Conservation (phyloP, 2,329 filamentous ascomycete genomes). For the Colletotrichum lupini region DNA sequence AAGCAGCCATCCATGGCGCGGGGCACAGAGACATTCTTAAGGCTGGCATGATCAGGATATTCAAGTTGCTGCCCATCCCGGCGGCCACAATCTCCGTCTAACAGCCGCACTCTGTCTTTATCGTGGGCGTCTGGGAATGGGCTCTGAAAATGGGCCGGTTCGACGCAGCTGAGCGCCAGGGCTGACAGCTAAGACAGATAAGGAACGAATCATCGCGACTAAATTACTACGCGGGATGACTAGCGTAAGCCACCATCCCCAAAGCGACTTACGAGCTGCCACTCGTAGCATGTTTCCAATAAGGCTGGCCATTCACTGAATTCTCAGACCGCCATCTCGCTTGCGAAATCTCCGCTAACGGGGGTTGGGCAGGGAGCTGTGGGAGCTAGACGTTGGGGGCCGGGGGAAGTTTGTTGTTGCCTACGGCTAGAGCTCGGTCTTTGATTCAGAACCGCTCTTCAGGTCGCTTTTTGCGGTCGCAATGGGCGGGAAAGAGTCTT, state of each 20-base stretch:
- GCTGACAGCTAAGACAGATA: slow-evolving; percentile 23
- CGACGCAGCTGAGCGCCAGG: slow-evolving; percentile 21
- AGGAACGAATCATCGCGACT: not conserved
- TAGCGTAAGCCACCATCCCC: slow-evolving; percentile 15
- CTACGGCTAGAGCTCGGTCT: not conserved
- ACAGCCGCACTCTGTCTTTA: slow-evolving; percentile 10
- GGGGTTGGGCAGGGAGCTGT: not conserved
- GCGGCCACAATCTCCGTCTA: not conserved
- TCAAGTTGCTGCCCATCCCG: not conserved
- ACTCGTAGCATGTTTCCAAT: not conserved
- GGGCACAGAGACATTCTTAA: slow-evolving; percentile 10
- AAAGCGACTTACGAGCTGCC: not conserved
- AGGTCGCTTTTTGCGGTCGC: not conserved
- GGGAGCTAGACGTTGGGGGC: slow-evolving; percentile 3
- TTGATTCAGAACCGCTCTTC: not conserved
- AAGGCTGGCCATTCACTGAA: slow-evolving; percentile 24
- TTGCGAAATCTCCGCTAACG: not conserved
- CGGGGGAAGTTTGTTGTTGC: not conserved
- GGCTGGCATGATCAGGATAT: not conserved
- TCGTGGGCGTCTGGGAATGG: not conserved
- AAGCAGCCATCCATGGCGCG: not conserved
- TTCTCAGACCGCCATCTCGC: not conserved
- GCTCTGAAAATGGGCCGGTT: not conserved
- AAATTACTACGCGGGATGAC: not conserved
- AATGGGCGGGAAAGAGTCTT: too few relatives aligned